Evolutionary conservation across 2,329 filamentous ascomycete species (phyloP).

Genomic region (Colletotrichum aenigma): DNA sequence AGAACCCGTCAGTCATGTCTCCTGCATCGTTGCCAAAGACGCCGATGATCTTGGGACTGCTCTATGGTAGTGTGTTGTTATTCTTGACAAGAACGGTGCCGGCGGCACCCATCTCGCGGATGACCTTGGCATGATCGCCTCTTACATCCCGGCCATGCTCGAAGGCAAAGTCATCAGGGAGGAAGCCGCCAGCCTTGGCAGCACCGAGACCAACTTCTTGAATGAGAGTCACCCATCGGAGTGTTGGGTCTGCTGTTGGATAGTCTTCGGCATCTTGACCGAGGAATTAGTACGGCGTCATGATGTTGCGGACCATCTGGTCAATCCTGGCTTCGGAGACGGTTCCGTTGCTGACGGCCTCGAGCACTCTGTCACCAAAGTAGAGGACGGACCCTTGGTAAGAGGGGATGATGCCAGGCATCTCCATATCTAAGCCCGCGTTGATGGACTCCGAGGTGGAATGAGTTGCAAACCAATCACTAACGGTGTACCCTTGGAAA

Average conservation of each 20-base stretch:
- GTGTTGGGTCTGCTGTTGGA: constrained; percentile 46
- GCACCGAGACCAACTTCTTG: background rate
- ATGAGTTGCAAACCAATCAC: constrained; percentile 48
- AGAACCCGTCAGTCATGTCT: background rate
- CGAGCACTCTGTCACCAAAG: constrained; percentile 69
- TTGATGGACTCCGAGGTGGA: constrained; percentile 36
- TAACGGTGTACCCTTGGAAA: constrained; percentile 52
- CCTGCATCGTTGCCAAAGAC: constrained; percentile 25
- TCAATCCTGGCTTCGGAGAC: constrained; percentile 75
- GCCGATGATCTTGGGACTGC: constrained; percentile 46
- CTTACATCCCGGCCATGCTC: constrained; percentile 47
- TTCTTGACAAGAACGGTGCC: constrained; percentile 82
- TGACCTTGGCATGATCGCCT: constrained; percentile 57
- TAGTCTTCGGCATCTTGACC: constrained; percentile 72
- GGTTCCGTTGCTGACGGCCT: constrained; percentile 75
- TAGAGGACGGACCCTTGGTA: constrained; percentile 33
- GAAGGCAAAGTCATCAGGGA: constrained; percentile 42
- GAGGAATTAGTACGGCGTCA: constrained; percentile 81
- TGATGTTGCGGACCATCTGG: constrained; percentile 80
- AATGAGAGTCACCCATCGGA: background rate
- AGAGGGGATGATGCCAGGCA: constrained; percentile 38
- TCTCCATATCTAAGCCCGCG: constrained; percentile 49
- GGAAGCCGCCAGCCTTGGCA: constrained; percentile 2
- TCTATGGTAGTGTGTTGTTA: constrained; percentile 60
- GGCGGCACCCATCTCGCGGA: constrained; percentile 55